Conservation (phyloP, 2,329 filamentous ascomycete genomes). For the Neonectria magnoliae region DNA sequence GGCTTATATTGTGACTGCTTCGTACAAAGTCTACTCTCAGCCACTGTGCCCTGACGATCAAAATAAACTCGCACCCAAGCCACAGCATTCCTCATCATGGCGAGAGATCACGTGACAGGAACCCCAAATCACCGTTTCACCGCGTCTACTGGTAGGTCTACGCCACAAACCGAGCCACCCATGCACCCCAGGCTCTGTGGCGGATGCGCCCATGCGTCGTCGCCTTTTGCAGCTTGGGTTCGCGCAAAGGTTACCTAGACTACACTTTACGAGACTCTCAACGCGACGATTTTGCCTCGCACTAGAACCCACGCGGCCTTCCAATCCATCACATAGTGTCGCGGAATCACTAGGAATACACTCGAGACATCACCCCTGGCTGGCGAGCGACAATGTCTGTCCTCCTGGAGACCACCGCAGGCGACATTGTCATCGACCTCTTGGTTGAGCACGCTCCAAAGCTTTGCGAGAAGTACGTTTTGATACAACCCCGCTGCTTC, state of each 20-base stretch:
- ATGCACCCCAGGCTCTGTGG: constrained; percentile 2
- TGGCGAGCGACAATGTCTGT: constrained; percentile 76
- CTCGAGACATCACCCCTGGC: not conserved
- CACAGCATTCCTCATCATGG: not conserved
- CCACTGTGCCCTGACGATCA: not conserved
- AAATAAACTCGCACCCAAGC: not conserved
- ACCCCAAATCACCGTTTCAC: not conserved
- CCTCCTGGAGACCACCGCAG: constrained; percentile 89
- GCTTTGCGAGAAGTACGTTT: constrained; percentile 92
- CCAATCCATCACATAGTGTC: not conserved
- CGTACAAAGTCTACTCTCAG: not conserved
- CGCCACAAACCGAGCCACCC: constrained; percentile 12
- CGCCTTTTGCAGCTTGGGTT: constrained; percentile 10
- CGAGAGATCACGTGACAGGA: not conserved
- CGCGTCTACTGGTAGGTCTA: not conserved
- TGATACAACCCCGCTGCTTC: not conserved
- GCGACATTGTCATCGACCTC: constrained; percentile 95
- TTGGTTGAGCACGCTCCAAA: constrained; percentile 89
- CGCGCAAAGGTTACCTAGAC: constrained; percentile 1
- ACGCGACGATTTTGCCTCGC: constrained; percentile 9
- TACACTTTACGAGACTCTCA: constrained; percentile 7
- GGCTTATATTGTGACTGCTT: not conserved
- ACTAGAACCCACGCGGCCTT: constrained; percentile 1
- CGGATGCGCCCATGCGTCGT: constrained; percentile 17
- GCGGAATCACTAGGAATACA: not conserved